These are phyloP conservation scores for Lentinula sp. DNA, from an alignment of 768 basidiomycete species.

Conservation along the genomic window DNA sequence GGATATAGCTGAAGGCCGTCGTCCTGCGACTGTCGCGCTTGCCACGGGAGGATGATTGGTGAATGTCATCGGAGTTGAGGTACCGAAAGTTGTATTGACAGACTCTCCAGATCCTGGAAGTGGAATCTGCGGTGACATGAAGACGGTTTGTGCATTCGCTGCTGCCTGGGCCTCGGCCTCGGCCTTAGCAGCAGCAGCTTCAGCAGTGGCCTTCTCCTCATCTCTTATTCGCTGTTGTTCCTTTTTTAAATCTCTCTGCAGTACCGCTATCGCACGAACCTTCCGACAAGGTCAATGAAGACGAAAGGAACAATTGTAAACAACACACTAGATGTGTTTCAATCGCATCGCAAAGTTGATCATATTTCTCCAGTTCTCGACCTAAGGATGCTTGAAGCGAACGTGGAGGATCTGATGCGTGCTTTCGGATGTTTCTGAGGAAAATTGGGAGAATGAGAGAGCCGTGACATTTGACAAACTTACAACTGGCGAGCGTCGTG, in stretches of 20 bases:
- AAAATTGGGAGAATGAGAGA: background rate
- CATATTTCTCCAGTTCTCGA: slow-evolving; percentile 71
- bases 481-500: slow-evolving; percentile 61
- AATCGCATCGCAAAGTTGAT: slow-evolving; percentile 73
- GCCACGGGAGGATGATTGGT: slow-evolving; percentile 3
- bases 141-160: slow-evolving; percentile 13
- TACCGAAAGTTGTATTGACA: background rate
- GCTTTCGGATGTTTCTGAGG: slow-evolving; percentile 49
- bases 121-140: background rate
- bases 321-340: slow-evolving; percentile 62
- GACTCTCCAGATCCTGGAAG: background rate
- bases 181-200: slow-evolving; percentile 21
- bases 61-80: background rate
- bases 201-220: slow-evolving; percentile 36
- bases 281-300: slow-evolving; percentile 17
- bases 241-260: slow-evolving; percentile 68
- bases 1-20: slow-evolving; percentile 73
- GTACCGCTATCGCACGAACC: slow-evolving; percentile 65
- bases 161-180: slow-evolving; percentile 14
- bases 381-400: slow-evolving; percentile 60
- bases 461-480: slow-evolving; percentile 14
- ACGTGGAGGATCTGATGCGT: slow-evolving; percentile 58
- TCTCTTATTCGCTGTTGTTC: slow-evolving; percentile 41
- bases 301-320: background rate
- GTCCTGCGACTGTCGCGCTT: slow-evolving; percentile 24